phyloP scores from a whole-genome alignment of 2,329 filamentous ascomycete species.

The Nigrospora osmanthi region DNA sequence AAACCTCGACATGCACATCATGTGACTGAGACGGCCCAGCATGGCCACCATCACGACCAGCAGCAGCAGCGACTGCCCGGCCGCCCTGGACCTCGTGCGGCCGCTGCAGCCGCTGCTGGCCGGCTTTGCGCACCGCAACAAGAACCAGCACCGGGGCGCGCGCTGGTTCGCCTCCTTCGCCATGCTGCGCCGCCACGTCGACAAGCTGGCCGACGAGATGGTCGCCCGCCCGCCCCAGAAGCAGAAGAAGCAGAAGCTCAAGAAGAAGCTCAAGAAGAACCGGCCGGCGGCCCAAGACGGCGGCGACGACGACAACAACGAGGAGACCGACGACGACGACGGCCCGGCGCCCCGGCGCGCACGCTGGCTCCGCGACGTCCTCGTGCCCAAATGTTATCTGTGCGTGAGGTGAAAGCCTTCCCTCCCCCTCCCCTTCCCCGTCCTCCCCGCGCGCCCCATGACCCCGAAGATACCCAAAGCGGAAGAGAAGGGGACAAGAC shows the following conservation, averaged over 20 bases:
- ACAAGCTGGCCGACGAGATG: conserved; percentile 39
- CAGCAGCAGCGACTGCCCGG: background rate
- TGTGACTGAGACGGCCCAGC: too few species aligned
- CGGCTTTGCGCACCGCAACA: conserved; percentile 74
- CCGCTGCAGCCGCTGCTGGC: conserved; percentile 51
- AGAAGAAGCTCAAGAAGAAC: conserved; percentile 17
- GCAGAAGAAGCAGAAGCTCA: conserved; percentile 1
- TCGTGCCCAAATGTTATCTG: conserved; percentile 36
- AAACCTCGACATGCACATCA: too few species aligned
- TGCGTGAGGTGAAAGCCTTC: conserved; percentile 19
- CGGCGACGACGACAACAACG: background rate
- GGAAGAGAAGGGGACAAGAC: background rate
- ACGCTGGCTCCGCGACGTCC: conserved; percentile 28
- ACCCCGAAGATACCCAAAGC: background rate
- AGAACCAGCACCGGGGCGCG: conserved; percentile 77
- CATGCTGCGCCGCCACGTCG: conserved; percentile 60
- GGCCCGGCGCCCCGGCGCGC: conserved; percentile 16
- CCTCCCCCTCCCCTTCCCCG: too few species aligned
- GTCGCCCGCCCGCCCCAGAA: conserved; percentile 8
- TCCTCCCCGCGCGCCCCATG: too few species aligned
- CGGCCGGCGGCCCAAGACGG: conserved; percentile 11
- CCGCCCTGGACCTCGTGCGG: conserved; percentile 21
- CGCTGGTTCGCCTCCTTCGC: conserved; percentile 75
- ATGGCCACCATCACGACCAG: too few species aligned
- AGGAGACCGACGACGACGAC: background rate